phyloP scores from a whole-genome alignment of 176 grass and related monocot species.

The Carex scoparia region DNA sequence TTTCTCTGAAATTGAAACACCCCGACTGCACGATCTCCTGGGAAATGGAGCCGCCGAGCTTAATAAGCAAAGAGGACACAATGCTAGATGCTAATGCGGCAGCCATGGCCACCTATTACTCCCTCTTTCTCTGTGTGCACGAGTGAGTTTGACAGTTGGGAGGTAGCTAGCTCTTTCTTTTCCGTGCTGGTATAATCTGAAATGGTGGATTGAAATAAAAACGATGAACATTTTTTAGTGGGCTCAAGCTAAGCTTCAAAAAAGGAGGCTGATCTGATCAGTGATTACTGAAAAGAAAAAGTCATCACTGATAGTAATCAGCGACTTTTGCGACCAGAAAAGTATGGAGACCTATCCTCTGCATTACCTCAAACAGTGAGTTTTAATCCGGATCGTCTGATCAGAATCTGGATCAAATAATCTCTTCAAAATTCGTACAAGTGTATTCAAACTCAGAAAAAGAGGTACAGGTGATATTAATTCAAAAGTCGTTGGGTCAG shows the following conservation, averaged over 20 bases:
- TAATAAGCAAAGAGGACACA: neutral
- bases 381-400: too few species aligned
- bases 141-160: neutral
- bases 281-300: neutral
- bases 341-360: too few species aligned
- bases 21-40: constrained; percentile 1
- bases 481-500: too few species aligned
- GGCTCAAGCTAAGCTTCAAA: neutral
- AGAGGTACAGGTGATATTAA: too few species aligned
- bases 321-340: neutral
- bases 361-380: too few species aligned
- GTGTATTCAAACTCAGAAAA: too few species aligned
- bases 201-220: neutral
- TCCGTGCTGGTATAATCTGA: neutral
- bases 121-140: neutral
- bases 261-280: neutral
- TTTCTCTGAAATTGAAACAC: neutral
- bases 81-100: constrained; percentile 7
- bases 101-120: neutral
- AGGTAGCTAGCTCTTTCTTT: neutral
- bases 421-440: too few species aligned
- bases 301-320: neutral
- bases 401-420: too few species aligned
- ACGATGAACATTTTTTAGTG: neutral
- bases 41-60: neutral